These are phyloP conservation scores for Chamaenerion angustifolium DNA, from an alignment of 345 rosid genomes.

Conservation along the genomic window DNA sequence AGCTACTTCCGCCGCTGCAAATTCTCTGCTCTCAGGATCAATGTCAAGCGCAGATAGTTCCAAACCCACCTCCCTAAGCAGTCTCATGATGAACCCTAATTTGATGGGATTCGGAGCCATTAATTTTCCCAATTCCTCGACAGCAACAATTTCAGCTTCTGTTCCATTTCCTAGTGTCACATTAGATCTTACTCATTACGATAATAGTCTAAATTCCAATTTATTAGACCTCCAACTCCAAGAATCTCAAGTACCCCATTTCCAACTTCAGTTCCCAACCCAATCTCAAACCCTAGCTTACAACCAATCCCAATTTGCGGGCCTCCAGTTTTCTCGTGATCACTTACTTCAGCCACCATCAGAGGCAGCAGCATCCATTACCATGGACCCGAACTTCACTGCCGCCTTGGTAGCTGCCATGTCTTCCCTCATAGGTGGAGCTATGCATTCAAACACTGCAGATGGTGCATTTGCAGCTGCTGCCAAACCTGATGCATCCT, in stretches of 20 bases:
- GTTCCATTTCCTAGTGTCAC: constrained; percentile 90
- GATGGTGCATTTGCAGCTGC: constrained; percentile 7
- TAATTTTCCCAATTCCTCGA: constrained; percentile 58
- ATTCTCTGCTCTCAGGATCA: constrained; percentile 64
- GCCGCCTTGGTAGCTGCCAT: constrained; percentile 53
- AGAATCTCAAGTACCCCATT: constrained; percentile 25
- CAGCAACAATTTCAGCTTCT: constrained; percentile 81
- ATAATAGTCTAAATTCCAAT: constrained; percentile 13
- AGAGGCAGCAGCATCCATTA: constrained; percentile 12
- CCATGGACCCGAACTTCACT: constrained; percentile 44
- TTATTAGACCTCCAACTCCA: constrained; percentile 15
- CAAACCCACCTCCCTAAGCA: background rate
- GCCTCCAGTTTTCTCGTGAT: constrained; percentile 41
- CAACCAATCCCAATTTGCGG: constrained; percentile 45
- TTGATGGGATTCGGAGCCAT: constrained; percentile 40
- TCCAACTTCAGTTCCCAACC: constrained; percentile 28
- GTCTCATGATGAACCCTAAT: constrained; percentile 43
- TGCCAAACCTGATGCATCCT: background rate
- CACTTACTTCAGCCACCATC: background rate
- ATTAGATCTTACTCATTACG: constrained; percentile 49
- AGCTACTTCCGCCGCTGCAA: constrained; percentile 68
- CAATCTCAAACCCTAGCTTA: constrained; percentile 11
- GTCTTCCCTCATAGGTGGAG: constrained; percentile 36
- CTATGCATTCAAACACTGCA: constrained; percentile 7
- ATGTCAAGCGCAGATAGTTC: constrained; percentile 55